Percentiles rank a stretch among this genome's conserved stretches.
Conservation (phyloP, 257 asterid species). For the Gentiana dahurica region DNA sequence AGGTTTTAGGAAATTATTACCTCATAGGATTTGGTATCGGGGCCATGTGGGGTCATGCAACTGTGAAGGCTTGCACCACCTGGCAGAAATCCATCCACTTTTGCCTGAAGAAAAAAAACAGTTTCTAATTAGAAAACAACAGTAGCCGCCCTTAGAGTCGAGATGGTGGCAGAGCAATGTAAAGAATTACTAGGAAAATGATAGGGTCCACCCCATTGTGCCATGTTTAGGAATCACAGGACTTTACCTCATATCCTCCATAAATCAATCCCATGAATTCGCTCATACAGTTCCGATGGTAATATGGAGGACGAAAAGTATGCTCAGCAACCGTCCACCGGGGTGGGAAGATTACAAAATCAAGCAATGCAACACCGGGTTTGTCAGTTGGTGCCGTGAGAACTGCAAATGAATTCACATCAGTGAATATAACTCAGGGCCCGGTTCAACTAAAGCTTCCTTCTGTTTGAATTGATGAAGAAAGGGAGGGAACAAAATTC, state of each 20-base stretch:
- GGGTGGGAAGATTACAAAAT: conserved; percentile 95
- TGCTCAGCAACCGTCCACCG: conserved; percentile 97
- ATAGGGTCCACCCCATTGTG: too few relatives aligned
- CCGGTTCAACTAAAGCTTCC: too few relatives aligned
- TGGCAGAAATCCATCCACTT: conserved; percentile 92
- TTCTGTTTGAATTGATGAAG: too few relatives aligned
- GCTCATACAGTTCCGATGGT: conserved; percentile 97
- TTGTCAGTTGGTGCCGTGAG: conserved; percentile 91
- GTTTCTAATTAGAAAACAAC: too few relatives aligned
- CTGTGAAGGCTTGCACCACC: conserved; percentile 99
- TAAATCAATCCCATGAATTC: conserved; percentile 94
- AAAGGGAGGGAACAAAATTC: too few relatives aligned
- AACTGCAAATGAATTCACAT: conserved; percentile 41
- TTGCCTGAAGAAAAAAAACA: conserved; percentile 54
- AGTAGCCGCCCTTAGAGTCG: too few relatives aligned
- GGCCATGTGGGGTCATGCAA: conserved; percentile 99
- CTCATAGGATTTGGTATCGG: conserved; percentile 92
- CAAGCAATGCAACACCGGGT: conserved; percentile 94
- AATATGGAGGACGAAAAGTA: conserved; percentile 97
- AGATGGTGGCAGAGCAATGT: too few relatives aligned
- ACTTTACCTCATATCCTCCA: conserved; percentile 82
- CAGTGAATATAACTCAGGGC: background rate
- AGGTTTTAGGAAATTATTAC: conserved; percentile 22
- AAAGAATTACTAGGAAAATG: too few relatives aligned
- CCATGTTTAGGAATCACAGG: background rate